Base-by-base conservation (phyloP, 805 yeast species). In the Suhomyces tanzawaensis region DNA sequence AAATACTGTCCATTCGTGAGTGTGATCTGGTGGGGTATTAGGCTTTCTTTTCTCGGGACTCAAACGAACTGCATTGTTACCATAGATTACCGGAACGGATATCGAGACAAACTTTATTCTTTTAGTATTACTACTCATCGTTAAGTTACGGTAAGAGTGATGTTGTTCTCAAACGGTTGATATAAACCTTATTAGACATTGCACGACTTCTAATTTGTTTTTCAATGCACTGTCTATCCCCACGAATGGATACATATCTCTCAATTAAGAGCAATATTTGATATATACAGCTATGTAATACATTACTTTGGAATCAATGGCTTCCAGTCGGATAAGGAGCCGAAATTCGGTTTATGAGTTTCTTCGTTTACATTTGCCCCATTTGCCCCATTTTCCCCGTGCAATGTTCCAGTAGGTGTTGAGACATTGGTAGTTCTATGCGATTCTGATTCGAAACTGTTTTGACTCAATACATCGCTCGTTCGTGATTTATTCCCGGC, bases 1-100 rank as follows among this genome's bases (percentile, higher is more conserved):
- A 55, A 89, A 93, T 6, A 93, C 86, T 3, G 96, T 90, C 99
- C 99, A 93, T 36, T 79, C 73, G 61, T 93, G 99, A 2, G 98
- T 88, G 54, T 93, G 99, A 51, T 91, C 97, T 0, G 73, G 72
- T 2, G 96, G 95, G 0, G 89, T 82, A 63, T 4, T 84, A 77
- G 51, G 51, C 13, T 56, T 55, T 16, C 58, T 45, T 76, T 71
- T 37, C 66, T 75, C 50, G 42, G 62, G 28, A 62, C 73, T 22
- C 29, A 87, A 62, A 24, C 86, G 88, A 17, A 73, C 72, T 0
- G 96, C 95, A 3, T 77, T 71, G 59, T 88, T 88, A 5, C 96
- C 96, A 53, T 84, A 85, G 21, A 83, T 60, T 16, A 88, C 77
- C 2, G 96, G 96, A 34, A 89, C 76, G 4, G 88, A 71, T 3